Evolutionary conservation across 2,329 filamentous ascomycete species (phyloP).

Genomic region (Botrytis tulipae): DNA sequence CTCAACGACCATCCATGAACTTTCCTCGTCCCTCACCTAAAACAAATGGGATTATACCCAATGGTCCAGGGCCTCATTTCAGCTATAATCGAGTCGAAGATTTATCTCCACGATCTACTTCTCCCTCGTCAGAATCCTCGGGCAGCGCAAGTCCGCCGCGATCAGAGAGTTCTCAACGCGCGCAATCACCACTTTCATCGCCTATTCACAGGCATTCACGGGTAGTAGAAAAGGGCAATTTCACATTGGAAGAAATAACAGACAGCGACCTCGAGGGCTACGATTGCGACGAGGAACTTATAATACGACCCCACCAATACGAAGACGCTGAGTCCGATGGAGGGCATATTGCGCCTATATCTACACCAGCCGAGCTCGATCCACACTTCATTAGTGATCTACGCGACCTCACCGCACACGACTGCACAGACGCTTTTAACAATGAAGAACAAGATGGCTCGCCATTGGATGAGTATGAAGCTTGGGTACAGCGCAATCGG

Average conservation of each 20-base stretch:
- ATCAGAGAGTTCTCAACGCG: constrained; percentile 32
- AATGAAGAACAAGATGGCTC: constrained; percentile 21
- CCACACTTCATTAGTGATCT: constrained; percentile 26
- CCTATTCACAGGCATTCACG: constrained; percentile 17
- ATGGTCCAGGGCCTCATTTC: constrained; percentile 39
- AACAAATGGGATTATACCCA: constrained; percentile 45
- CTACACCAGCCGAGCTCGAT: constrained; percentile 28
- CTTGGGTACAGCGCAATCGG: constrained; percentile 30
- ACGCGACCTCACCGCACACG: constrained; percentile 30
- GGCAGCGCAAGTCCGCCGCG: constrained; percentile 31
- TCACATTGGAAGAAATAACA: constrained; percentile 37
- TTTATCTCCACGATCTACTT: constrained; percentile 43
- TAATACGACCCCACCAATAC: constrained; percentile 38
- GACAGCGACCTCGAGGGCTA: constrained; percentile 35
- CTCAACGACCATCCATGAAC: constrained; percentile 32
- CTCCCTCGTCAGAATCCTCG: constrained; percentile 31
- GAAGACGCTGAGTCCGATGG: constrained; percentile 38
- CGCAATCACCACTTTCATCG: constrained; percentile 21
- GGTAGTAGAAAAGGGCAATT: constrained; percentile 33
- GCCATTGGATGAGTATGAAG: constrained; percentile 29
- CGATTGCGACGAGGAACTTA: constrained; percentile 34
- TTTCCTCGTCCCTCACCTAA: constrained; percentile 32
- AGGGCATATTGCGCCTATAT: constrained; percentile 27
- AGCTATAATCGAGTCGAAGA: constrained; percentile 40
- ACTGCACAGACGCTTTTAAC: not conserved